phyloP scores from a whole-genome alignment of 352 stramenopile species.

The Globisporangium polare region DNA sequence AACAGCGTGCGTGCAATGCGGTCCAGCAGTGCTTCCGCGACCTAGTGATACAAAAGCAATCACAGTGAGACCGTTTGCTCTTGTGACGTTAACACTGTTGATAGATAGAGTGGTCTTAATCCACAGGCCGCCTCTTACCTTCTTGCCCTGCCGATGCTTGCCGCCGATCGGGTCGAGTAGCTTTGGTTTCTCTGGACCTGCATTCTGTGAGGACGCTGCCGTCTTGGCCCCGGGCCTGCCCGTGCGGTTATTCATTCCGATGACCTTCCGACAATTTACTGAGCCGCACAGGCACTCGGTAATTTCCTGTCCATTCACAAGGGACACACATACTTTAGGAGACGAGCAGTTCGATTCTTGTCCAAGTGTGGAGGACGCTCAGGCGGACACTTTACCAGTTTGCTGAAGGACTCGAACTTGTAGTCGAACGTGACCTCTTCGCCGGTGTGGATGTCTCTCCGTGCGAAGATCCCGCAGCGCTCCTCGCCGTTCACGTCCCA shows the following conservation, averaged over 20 bases:
- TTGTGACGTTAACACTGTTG: too few species aligned
- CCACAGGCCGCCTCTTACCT: too few species aligned
- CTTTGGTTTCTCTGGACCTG: conserved; percentile 17
- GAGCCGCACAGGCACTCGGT: conserved; percentile 64
- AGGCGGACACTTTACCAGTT: conserved; percentile 19
- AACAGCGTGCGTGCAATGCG: conserved; percentile 40
- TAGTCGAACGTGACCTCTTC: conserved; percentile 96
- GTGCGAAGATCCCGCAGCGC: conserved; percentile 94
- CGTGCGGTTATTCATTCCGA: conserved; percentile 64
- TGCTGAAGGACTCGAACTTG: conserved; percentile 83
- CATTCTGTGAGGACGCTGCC: not conserved
- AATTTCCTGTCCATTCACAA: conserved; percentile 42
- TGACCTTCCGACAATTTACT: conserved; percentile 62
- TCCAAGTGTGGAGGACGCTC: not conserved
- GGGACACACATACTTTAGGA: not conserved
- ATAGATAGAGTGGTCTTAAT: too few species aligned
- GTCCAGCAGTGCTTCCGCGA: conserved; percentile 53
- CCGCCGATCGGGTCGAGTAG: conserved; percentile 43
- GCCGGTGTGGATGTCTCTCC: conserved; percentile 79
- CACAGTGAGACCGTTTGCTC: too few species aligned
- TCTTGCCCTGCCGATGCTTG: conserved; percentile 33
- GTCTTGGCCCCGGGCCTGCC: conserved; percentile 23
- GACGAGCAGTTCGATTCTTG: not conserved
- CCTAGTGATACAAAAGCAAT: conserved; percentile 19
- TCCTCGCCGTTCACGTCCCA: conserved; percentile 91